Evolutionary conservation across 257 asterid genomes (phyloP).

Genomic region (Haberlea rhodopensis): DNA sequence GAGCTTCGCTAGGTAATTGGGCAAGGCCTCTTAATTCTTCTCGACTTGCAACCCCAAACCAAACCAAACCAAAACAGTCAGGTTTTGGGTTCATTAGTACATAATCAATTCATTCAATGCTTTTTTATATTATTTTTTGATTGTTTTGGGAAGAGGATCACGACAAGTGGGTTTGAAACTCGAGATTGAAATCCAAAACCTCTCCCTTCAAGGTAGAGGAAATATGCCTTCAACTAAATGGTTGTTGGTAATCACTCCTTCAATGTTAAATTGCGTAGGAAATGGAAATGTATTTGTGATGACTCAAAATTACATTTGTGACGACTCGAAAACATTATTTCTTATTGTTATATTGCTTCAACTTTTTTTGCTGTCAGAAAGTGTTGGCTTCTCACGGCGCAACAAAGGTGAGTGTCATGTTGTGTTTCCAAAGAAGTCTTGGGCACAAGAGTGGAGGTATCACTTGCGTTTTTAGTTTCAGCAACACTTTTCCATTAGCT

Average conservation of each 20-base stretch:
- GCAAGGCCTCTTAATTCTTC: too few species aligned
- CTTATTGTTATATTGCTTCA: neutral
- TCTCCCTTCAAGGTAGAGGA: neutral
- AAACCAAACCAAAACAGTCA: too few species aligned
- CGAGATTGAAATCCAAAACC: neutral
- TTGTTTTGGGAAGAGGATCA: too few species aligned
- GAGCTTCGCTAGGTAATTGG: too few species aligned
- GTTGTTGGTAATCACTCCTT: neutral
- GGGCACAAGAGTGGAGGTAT: slow-evolving; percentile 76
- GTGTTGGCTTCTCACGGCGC: slow-evolving; percentile 90
- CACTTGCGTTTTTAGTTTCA: neutral
- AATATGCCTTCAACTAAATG: neutral
- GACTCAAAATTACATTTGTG: neutral
- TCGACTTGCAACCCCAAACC: too few species aligned
- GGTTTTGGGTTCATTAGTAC: too few species aligned
- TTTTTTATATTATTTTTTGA: too few species aligned
- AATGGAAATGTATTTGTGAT: neutral
- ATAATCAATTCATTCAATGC: too few species aligned
- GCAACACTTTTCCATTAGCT: neutral
- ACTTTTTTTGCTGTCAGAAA: slow-evolving; percentile 62
- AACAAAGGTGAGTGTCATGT: slow-evolving; percentile 86
- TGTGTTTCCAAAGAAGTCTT: slow-evolving; percentile 75
- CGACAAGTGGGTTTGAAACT: too few species aligned
- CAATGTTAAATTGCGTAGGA: neutral
- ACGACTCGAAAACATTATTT: too few species aligned